phyloP scores from a whole-genome alignment of 768 basidiomycete genomes.

The Tylopilus plumbeoviolaceoides region DNA sequence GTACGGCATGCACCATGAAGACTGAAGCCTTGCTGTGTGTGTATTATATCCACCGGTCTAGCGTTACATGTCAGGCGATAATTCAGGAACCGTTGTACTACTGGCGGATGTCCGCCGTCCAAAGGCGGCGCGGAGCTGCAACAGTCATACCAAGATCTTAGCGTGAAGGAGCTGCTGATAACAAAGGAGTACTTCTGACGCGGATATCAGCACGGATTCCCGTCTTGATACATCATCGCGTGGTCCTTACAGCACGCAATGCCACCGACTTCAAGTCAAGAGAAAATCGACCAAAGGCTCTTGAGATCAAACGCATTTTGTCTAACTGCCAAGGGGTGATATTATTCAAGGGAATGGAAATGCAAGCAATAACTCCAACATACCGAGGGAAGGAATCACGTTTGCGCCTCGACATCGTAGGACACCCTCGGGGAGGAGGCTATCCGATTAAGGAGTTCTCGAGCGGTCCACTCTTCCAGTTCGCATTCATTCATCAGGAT shows the following conservation, averaged over 20 bases:
- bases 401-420: neutral
- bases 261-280: neutral
- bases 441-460: conserved; percentile 17
- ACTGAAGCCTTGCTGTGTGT: too few relatives aligned
- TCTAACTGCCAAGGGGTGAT: neutral
- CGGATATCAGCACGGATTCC: neutral
- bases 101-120: neutral
- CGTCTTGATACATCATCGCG: neutral
- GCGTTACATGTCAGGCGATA: neutral
- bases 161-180: neutral
- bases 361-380: neutral
- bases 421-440: neutral
- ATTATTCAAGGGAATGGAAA: neutral
- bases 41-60: neutral
- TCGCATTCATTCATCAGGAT: conserved; percentile 17
- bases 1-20: neutral
- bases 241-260: neutral
- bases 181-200: neutral
- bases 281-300: neutral
- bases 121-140: neutral
- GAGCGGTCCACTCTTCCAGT: conserved; percentile 18
- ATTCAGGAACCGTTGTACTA: neutral
- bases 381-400: neutral
- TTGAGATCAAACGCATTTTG: neutral
- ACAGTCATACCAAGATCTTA: neutral